These are phyloP conservation scores for Mycosphaerella arachidis DNA, from an alignment of 2,329 filamentous ascomycete genomes.

Conservation along the genomic window DNA sequence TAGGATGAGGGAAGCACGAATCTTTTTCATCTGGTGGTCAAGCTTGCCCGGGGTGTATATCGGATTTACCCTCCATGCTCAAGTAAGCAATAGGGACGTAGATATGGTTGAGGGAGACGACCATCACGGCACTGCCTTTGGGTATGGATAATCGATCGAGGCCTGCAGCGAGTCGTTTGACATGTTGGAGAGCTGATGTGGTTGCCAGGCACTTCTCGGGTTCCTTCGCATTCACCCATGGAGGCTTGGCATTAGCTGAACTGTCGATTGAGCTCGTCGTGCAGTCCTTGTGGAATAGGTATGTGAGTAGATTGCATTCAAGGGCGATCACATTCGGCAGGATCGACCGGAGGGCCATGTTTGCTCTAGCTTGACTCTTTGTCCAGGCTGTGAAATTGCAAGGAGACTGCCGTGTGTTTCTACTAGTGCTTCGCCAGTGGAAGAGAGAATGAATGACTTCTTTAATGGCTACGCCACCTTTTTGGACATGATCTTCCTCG, in stretches of 20 bases:
- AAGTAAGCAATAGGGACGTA: conserved; percentile 1
- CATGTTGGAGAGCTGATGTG: neutral
- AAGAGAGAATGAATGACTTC: neutral
- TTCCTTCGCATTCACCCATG: neutral
- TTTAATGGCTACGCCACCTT: neutral
- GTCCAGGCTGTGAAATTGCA: neutral
- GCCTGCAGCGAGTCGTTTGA: conserved; percentile 29
- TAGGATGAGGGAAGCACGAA: conserved; percentile 63
- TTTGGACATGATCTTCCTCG: neutral
- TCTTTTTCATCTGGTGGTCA: conserved; percentile 69
- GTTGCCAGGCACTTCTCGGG: neutral
- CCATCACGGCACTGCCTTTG: neutral
- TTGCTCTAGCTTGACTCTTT: neutral
- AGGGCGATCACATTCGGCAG: neutral
- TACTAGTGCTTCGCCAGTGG: neutral
- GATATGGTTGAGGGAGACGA: conserved; percentile 2
- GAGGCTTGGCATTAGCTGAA: neutral
- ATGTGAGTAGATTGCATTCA: neutral
- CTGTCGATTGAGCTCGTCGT: neutral
- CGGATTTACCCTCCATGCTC: conserved; percentile 66
- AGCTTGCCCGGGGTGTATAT: conserved; percentile 66
- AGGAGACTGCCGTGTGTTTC: neutral
- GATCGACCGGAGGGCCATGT: neutral
- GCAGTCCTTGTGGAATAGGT: neutral
- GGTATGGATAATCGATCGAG: conserved; percentile 5